A percentile compares a stretch with the other conserved stretches of the same genome.
phyloP scores from a whole-genome alignment of 2,329 filamentous ascomycete genomes.

The Zymoseptoria brevis region DNA sequence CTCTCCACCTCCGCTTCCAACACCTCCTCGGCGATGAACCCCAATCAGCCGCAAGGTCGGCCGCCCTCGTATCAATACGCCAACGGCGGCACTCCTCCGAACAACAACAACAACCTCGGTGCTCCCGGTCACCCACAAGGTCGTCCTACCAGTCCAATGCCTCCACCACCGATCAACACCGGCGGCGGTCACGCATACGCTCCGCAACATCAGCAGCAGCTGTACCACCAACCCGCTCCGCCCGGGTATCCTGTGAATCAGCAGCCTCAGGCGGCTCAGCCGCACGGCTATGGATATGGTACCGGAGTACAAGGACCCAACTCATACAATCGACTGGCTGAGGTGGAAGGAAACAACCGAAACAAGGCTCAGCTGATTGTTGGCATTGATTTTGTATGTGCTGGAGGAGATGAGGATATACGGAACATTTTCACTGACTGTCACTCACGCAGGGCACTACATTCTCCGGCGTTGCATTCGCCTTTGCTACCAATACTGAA shows the following conservation, averaged over 20 bases:
- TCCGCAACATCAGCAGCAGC: conserved; percentile 36
- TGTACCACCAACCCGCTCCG: conserved; percentile 32
- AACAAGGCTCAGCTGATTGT: conserved; percentile 97
- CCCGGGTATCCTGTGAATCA: conserved; percentile 33
- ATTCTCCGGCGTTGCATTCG: conserved; percentile 93
- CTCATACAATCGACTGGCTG: conserved; percentile 32
- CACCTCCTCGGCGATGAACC: conserved; percentile 41
- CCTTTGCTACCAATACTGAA: conserved; percentile 89
- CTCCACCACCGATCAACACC: conserved; percentile 39
- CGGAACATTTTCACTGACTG: conserved; percentile 6
- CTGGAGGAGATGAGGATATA: background rate
- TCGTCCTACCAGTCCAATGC: conserved; percentile 40
- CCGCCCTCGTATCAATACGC: conserved; percentile 58
- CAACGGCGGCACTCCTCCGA: conserved; percentile 24
- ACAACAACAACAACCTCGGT: conserved; percentile 27
- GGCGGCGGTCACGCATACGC: conserved; percentile 44
- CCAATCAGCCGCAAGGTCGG: conserved; percentile 45
- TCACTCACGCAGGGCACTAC: conserved; percentile 66
- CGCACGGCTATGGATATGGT: conserved; percentile 16
- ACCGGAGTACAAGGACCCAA: conserved; percentile 14
- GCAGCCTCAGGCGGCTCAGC: conserved; percentile 10
- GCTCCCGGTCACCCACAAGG: conserved; percentile 35
- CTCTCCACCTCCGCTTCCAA: conserved; percentile 9
- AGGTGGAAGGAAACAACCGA: conserved; percentile 80
- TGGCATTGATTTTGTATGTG: conserved; percentile 89